phyloP scores from a whole-genome alignment of 108 stramenopile genomes.

The Skeletonema tropicum region DNA sequence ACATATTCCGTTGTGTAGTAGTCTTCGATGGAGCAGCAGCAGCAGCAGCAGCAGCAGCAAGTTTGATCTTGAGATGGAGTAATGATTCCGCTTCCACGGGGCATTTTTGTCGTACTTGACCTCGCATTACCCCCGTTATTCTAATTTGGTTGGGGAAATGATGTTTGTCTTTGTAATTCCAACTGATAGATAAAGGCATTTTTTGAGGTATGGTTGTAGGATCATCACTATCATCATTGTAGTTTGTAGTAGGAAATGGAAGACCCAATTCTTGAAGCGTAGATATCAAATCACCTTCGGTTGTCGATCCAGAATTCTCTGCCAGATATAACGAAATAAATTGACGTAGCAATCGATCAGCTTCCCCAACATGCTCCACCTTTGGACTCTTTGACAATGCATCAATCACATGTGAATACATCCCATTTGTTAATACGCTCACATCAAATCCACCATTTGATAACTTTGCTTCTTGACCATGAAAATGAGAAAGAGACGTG shows the following conservation, averaged over 20 bases:
- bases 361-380: slow-evolving; percentile 22
- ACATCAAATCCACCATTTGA: not conserved
- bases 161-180: slow-evolving; percentile 29
- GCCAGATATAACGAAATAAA: slow-evolving; percentile 27
- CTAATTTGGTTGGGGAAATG: slow-evolving; percentile 46
- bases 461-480: slow-evolving; percentile 4
- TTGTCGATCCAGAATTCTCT: not conserved
- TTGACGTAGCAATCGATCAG: slow-evolving; percentile 27
- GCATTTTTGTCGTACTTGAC: slow-evolving; percentile 17
- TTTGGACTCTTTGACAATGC: slow-evolving; percentile 37
- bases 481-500: slow-evolving; percentile 21
- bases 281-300: not conserved
- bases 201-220: not conserved
- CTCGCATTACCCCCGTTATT: slow-evolving; percentile 47
- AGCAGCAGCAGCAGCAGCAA: slow-evolving; percentile 11
- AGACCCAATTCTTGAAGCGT: slow-evolving; percentile 12
- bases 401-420: slow-evolving; percentile 47
- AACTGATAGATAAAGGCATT: slow-evolving; percentile 12
- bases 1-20: not conserved
- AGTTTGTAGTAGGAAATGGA: not conserved
- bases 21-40: not conserved
- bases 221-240: not conserved
- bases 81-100: slow-evolving; percentile 30
- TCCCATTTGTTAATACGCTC: slow-evolving; percentile 24
- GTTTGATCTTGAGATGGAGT: slow-evolving; percentile 31